Evolutionary conservation across 2,329 filamentous ascomycete genomes (phyloP), one percentile per base, ranked within the genome.

Genomic region (Alternaria rosae): DNA sequence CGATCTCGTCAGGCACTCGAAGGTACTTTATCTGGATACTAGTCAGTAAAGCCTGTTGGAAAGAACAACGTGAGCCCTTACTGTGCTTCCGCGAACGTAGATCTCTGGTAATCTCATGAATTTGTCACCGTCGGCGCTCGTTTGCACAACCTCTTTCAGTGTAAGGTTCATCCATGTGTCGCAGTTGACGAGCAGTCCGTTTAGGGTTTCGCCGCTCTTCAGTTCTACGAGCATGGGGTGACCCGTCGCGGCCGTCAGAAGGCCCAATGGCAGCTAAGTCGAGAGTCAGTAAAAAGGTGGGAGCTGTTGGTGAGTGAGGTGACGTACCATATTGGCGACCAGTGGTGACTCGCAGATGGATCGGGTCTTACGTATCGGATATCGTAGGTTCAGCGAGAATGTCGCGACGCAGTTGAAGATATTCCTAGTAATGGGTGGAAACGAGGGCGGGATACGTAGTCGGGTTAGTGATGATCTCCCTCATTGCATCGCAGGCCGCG

Each of bases 111-210:
- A 83, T 76, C 93, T 87, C 80, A 93, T 91, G 81, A 99, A 99
- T 78, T 92, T 94, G 81, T 98, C 94, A 66, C 93, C 95, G 76
- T 98, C 94, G 23, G 94, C 90, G 78, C 91, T 97, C 17, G 95
- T 98, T 82, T 98, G 94, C 35, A 98, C 92, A 21, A 99, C 96
- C 80, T 98, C 95, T 81, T 95, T 97, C 70, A 99, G 83, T 3
- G 94, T 98, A 72, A 99, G 84, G 83, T 99, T 99, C 95, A 99
- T 99, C 93, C 95, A 99, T 51, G 94, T 99, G 81, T 99, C 95
- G 88, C 94, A 99, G 80, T 91, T 93, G 80, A 97, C 91, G 62
- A 99, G 85, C 77, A 97, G 93, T 66, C 95, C 95, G 82, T 98
- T 99, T 64, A 99, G 87, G 0, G 95, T 98, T 82, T 99, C 94